Percentiles rank a stretch among this genome's conserved stretches.
These are phyloP conservation scores for Candida sp. DNA, from an alignment of 1,139 yeast genomes.

Conservation along the genomic window DNA sequence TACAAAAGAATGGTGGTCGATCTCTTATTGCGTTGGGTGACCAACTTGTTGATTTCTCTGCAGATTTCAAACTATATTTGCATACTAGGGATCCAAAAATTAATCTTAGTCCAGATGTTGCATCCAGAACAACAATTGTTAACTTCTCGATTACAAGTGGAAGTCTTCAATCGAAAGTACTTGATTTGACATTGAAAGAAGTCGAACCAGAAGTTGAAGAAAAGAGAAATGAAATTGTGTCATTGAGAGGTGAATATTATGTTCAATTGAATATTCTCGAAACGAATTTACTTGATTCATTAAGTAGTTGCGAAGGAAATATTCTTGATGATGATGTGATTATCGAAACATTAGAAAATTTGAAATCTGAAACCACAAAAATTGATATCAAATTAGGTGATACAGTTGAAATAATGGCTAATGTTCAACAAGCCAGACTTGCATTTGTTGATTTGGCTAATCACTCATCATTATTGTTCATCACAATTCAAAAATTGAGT, in stretches of 20 bases:
- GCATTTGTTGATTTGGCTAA: slow-evolving; percentile 53
- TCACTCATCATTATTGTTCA: slow-evolving; percentile 50
- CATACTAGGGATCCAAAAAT: slow-evolving; percentile 59
- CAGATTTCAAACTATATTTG: slow-evolving; percentile 58
- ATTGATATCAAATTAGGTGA: slow-evolving; percentile 54
- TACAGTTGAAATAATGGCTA: slow-evolving; percentile 50
- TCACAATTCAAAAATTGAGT: slow-evolving; percentile 39
- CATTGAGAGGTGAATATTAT: slow-evolving; percentile 59
- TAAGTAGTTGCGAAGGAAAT: slow-evolving; percentile 57
- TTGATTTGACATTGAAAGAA: slow-evolving; percentile 52
- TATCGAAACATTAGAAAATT: slow-evolving; percentile 54
- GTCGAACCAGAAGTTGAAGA: slow-evolving; percentile 68
- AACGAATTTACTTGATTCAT: slow-evolving; percentile 52
- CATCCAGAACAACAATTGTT: slow-evolving; percentile 58
- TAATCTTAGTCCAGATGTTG: slow-evolving; percentile 49
- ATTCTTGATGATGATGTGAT: slow-evolving; percentile 68
- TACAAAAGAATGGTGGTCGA: slow-evolving; percentile 69
- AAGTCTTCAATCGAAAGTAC: slow-evolving; percentile 60
- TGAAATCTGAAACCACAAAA: slow-evolving; percentile 61
- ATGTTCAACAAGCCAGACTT: slow-evolving; percentile 47
- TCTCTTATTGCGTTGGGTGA: slow-evolving; percentile 58
- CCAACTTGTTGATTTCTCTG: slow-evolving; percentile 63
- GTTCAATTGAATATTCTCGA: slow-evolving; percentile 57
- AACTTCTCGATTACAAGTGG: slow-evolving; percentile 72
- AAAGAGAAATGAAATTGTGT: slow-evolving; percentile 50